phyloP scores from a whole-genome alignment of 2,329 filamentous ascomycete genomes.

The Fusarium sp. region DNA sequence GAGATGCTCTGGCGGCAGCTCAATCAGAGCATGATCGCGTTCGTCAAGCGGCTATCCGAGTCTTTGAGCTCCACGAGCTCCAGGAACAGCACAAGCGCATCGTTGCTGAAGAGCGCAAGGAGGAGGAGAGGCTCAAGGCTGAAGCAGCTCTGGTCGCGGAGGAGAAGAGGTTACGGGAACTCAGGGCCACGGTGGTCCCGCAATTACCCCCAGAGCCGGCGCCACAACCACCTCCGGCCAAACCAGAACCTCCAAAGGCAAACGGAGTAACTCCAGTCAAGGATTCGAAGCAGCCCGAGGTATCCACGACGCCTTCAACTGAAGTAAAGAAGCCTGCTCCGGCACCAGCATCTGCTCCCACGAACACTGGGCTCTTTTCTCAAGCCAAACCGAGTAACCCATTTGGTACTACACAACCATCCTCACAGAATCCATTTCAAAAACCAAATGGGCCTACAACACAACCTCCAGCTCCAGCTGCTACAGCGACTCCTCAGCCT shows the following conservation, averaged over 20 bases:
- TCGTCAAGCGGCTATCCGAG: constrained; percentile 63
- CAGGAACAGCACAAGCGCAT: constrained; percentile 61
- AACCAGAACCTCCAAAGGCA: constrained; percentile 35
- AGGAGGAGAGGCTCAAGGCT: constrained; percentile 61
- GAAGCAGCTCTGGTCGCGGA: constrained; percentile 63
- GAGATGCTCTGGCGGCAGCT: constrained; percentile 74
- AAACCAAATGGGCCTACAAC: constrained; percentile 33
- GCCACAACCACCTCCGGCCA: constrained; percentile 40
- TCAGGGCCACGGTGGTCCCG: constrained; percentile 61
- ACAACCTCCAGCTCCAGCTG: constrained; percentile 16
- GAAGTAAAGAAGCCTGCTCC: constrained; percentile 40
- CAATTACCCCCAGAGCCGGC: constrained; percentile 57
- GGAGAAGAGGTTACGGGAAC: constrained; percentile 62
- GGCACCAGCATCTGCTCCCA: constrained; percentile 28
- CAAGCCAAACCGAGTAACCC: constrained; percentile 45
- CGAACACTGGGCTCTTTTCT: constrained; percentile 41
- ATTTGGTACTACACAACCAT: constrained; percentile 36
- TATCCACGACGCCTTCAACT: constrained; percentile 37
- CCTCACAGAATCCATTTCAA: constrained; percentile 32
- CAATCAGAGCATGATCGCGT: constrained; percentile 76
- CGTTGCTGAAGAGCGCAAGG: constrained; percentile 59
- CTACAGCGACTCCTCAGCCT: constrained; percentile 9
- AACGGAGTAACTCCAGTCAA: constrained; percentile 44
- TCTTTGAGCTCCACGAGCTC: constrained; percentile 62
- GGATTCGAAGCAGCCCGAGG: constrained; percentile 39